Base-by-base conservation (phyloP, 2,329 filamentous ascomycete species). In the Xylogone sp. region DNA sequence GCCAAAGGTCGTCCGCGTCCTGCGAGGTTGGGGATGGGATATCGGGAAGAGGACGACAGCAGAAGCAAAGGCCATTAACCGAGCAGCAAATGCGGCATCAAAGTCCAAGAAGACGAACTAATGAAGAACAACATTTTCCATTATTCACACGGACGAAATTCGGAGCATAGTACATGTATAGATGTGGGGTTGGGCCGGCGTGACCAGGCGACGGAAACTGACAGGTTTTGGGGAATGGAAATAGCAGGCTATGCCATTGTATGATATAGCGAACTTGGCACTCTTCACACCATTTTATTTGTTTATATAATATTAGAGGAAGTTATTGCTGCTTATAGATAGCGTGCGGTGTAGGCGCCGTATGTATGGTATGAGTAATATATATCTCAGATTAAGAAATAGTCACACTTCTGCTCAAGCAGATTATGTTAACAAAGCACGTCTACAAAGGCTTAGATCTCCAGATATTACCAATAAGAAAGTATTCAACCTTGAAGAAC, bases 21-120 rank as follows among this genome's bases (percentile, higher is more conserved):
- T 99, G 22, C 78, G 93, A 57, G 79, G 83, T 12, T 96, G 93
- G 90, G 94, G 94, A 4, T 97, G 90, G 86, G 84, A 97, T 66
- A 94, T 99, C 65, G 93, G 93, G 47, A 96, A 90, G 75, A 78
- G 83, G 61, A 82, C 65, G 31, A 66, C 61, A 9, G 64, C 75
- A 59, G 66, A 66, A 27, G 65, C 62, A 3, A 67, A 66, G 48
- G 63, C 62, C 29, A 49, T 61, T 2, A 65, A 61, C 31, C 52
- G 58, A n/a, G 62, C 62, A 22, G 49, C 58, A 27, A 50, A 48
- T 16, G 46, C 53, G 53, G 46, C 53, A 31, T n/a, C 53, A 21
- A 51, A 54, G 45, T 29, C 48, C 10, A 59, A 53, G 43, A 55
- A 52, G 44, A 52, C 34, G n/a, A 39, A 7, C n/a, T 16, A 39